These are phyloP conservation scores for Rhodotorula sp. DNA, from an alignment of 1,284 basidiomycete genomes.

Conservation along the genomic window DNA sequence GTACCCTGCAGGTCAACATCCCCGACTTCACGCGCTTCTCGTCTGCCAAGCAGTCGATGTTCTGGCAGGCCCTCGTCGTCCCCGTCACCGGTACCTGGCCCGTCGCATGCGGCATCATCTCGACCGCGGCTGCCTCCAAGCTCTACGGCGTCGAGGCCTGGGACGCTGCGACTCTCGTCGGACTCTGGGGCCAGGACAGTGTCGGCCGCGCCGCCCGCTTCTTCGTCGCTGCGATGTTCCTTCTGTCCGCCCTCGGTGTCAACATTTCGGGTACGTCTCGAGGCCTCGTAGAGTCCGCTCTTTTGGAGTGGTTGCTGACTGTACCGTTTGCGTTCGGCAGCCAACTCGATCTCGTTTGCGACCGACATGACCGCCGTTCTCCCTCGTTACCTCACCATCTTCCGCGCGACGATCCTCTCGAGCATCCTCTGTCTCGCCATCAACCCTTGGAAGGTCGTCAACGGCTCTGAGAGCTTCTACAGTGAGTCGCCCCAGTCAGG, in stretches of 20 bases:
- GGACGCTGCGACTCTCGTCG: constrained; percentile 67
- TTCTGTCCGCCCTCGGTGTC: constrained; percentile 18
- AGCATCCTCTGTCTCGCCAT: constrained; percentile 67
- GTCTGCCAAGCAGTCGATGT: constrained; percentile 49
- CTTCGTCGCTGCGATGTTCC: constrained; percentile 65
- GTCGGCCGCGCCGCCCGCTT: constrained; percentile 62
- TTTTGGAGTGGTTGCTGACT: neutral
- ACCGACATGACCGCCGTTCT: constrained; percentile 57
- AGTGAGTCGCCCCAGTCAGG: neutral
- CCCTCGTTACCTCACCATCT: constrained; percentile 21
- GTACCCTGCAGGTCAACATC: constrained; percentile 59
- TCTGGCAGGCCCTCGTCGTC: constrained; percentile 65
- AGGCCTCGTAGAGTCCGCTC: too few relatives aligned
- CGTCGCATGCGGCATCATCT: constrained; percentile 59
- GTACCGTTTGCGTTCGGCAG: too few relatives aligned
- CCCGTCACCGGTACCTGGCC: constrained; percentile 59
- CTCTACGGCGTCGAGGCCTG: constrained; percentile 51
- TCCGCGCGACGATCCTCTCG: constrained; percentile 66
- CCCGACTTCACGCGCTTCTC: constrained; percentile 60
- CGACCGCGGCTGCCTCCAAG: constrained; percentile 56
- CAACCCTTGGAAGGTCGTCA: constrained; percentile 64
- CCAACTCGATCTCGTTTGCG: constrained; percentile 62
- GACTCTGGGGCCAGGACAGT: neutral
- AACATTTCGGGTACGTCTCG: constrained; percentile 8
- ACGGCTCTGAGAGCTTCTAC: constrained; percentile 26